These are phyloP conservation scores for Boletales sp. DNA, from an alignment of 768 basidiomycete species.

Conservation along the genomic window DNA sequence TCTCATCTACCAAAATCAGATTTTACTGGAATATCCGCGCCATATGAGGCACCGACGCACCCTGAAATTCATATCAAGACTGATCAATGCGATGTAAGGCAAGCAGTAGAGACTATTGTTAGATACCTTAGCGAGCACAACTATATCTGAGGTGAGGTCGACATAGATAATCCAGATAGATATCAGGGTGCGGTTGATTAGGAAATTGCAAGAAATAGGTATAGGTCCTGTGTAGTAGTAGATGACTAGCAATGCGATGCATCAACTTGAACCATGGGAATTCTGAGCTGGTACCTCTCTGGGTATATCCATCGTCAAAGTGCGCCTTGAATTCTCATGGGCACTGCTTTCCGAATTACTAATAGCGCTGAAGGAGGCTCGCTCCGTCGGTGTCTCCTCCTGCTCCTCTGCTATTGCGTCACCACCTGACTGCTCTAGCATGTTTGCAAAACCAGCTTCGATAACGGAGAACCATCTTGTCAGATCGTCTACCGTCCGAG, in stretches of 20 bases:
- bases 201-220: slow-evolving; percentile 11
- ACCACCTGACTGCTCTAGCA: slow-evolving; percentile 53
- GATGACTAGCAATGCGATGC: slow-evolving; percentile 14
- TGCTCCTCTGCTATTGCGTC: slow-evolving; percentile 66
- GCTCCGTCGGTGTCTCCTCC: slow-evolving; percentile 37
- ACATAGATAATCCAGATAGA: slow-evolving; percentile 17
- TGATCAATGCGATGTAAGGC: slow-evolving; percentile 69
- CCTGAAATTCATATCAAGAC: slow-evolving; percentile 95
- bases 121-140: slow-evolving; percentile 72
- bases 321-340: slow-evolving; percentile 9
- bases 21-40: slow-evolving; percentile 96
- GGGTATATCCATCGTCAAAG: slow-evolving; percentile 16
- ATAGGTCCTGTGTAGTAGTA: slow-evolving; percentile 12
- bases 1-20: slow-evolving; percentile 47
- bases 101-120: slow-evolving; percentile 74
- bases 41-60: slow-evolving; percentile 83
- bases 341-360: slow-evolving; percentile 5
- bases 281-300: slow-evolving; percentile 8
- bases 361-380: slow-evolving; percentile 8
- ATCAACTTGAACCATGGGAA: slow-evolving; percentile 4
- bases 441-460: slow-evolving; percentile 63
- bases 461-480: slow-evolving; percentile 72
- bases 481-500: slow-evolving; percentile 70
- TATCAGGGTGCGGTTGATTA: slow-evolving; percentile 6
- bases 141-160: slow-evolving; percentile 45